Percentiles rank a stretch among this genome's conserved stretches.
Evolutionary conservation across 31 red algal genomes (phyloP).

Genomic region (Asparagopsis taxiformis): DNA sequence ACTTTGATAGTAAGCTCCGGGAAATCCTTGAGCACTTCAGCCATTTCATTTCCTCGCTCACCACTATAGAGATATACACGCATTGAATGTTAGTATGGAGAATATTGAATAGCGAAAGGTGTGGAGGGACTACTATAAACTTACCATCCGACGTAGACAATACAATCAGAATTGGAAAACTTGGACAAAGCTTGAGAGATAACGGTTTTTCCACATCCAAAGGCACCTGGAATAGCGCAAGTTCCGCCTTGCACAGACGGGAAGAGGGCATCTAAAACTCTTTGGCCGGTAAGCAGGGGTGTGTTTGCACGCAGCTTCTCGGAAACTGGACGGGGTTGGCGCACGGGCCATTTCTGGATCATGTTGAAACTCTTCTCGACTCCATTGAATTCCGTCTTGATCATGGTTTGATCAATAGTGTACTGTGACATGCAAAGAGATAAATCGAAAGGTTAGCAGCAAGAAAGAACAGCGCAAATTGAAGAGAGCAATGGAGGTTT

Average conservation of each 20-base stretch:
- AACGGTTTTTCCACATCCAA: constrained; percentile 99
- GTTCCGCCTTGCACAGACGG: constrained; percentile 99
- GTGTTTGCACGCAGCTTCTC: constrained; percentile 91
- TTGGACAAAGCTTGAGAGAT: constrained; percentile 97
- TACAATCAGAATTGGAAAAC: constrained; percentile 97
- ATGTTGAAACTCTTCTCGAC: constrained; percentile 83
- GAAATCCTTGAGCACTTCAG: constrained; percentile 99
- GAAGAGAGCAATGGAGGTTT: not conserved
- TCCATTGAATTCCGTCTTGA: constrained; percentile 92
- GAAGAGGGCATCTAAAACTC: constrained; percentile 97
- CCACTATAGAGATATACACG: constrained; percentile 39
- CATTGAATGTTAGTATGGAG: not conserved
- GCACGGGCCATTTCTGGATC: constrained; percentile 99
- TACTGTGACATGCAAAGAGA: constrained; percentile 41
- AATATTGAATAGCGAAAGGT: not conserved
- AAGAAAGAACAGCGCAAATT: constrained; percentile 1
- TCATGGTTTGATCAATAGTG: constrained; percentile 89
- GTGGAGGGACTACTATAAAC: not conserved
- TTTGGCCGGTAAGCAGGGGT: constrained; percentile 91
- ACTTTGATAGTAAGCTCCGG: constrained; percentile 94
- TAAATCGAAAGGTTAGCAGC: not conserved
- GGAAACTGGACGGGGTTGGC: constrained; percentile 83
- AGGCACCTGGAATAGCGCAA: constrained; percentile 97
- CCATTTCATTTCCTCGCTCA: constrained; percentile 99
- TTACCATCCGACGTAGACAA: constrained; percentile 98